Evolutionary conservation across 176 grass and related monocot genomes (phyloP), one percentile per base, ranked within the genome.

Genomic region (Melocanna baccifera): DNA sequence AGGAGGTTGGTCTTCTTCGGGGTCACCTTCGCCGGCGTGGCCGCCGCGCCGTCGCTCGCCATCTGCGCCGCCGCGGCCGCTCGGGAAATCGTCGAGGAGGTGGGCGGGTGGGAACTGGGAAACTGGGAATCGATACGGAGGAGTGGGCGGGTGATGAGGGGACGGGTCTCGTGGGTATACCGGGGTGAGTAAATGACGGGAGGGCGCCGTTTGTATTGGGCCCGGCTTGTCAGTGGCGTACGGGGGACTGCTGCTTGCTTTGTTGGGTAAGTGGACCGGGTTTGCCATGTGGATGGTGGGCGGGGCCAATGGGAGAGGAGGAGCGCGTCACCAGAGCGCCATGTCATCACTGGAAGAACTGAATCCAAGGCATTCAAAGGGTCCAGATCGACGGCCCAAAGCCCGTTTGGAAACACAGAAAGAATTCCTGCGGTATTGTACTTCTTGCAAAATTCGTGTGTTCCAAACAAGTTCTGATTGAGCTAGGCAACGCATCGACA

Each of bases 1-100:
- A 94, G 85, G 28, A 94, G 90, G 72, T 94, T 94, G 4, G 85
- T 84, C 90, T 94, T 94, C 90, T 92, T 94, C 11, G 85, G 90
- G 64, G 61, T 87, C 73, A 22, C 73, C 79, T 90, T 90, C 59
- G 79, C 59, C 36, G 77, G 62, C 23, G 62, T 56, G 48, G 67
- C 57, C 41, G 13, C 32, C 70, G 57, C 70, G 73, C 80, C 75
- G 47, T 46, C 65, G 80, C 68, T 87, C 68, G 84, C 80, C 83
- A 83, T 92, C 73, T 53, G 12, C 29, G 41, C 66, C 66, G 7
- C 36, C 73, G 52, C 6, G 29, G 41, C 66, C 36, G 3, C 36
- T 56, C 72, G 50, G 19, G 47, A 56, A 36, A 53, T 69, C 83
- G 62, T 77, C 50, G 37, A 61, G 39, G 82, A 6, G 46, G 50